phyloP scores from a whole-genome alignment of 306 rosid genomes.

The Gleditsia sinensis region DNA sequence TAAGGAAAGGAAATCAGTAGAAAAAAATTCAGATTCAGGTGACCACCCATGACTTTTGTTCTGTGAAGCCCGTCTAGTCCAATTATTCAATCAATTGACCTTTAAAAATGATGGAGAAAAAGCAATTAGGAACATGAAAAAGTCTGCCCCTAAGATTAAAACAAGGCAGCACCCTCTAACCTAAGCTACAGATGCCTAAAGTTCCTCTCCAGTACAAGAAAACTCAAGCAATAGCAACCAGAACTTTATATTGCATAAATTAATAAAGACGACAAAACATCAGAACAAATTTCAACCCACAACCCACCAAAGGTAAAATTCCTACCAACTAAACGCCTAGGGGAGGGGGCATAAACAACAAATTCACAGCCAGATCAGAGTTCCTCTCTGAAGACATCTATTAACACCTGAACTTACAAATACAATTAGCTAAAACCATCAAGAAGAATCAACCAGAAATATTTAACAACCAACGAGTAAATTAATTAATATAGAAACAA shows the following conservation, averaged over 20 bases:
- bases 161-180: no score
- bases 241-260: background rate
- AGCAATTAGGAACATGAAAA: background rate
- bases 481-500: background rate
- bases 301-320: conserved; percentile 4
- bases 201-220: background rate
- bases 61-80: background rate
- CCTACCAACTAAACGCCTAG: background rate
- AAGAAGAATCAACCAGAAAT: background rate
- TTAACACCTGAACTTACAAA: background rate
- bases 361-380: no score
- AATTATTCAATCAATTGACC: no score
- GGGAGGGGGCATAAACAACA: background rate
- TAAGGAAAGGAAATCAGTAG: background rate
- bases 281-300: conserved; percentile 12
- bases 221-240: conserved; percentile 2
- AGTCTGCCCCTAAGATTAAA: background rate
- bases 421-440: background rate
- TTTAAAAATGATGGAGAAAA: background rate
- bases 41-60: background rate
- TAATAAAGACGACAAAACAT: background rate
- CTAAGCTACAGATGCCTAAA: background rate
- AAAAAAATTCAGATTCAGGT: conserved; percentile 9
- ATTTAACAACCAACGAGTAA: background rate
- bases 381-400: background rate